Percentiles rank a stretch among this genome's conserved stretches.
Evolutionary conservation across 306 rosid species (phyloP).

Genomic region (Cicer cuneatum): DNA sequence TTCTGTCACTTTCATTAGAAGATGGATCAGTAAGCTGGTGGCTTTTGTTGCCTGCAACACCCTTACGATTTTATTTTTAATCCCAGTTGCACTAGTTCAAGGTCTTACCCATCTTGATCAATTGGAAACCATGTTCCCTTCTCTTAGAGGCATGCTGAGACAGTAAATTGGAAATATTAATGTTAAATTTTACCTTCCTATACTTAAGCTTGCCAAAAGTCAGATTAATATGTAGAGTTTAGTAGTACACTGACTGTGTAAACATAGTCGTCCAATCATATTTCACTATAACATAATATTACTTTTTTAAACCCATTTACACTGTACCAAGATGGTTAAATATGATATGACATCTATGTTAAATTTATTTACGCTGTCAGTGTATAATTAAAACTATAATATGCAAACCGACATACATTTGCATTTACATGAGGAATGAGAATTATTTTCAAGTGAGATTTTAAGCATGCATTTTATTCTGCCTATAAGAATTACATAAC

Average conservation of each 20-base stretch:
- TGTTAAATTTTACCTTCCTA: constrained; percentile 17
- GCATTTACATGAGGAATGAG: neutral
- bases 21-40: constrained; percentile 68
- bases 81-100: constrained; percentile 80
- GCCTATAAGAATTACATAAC: neutral
- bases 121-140: constrained; percentile 74
- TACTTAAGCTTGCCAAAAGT: neutral
- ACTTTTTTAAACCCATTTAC: neutral
- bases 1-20: constrained; percentile 62
- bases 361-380: neutral
- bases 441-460: neutral
- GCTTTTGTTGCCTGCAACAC: constrained; percentile 59
- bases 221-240: neutral
- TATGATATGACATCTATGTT: neutral
- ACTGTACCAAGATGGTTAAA: neutral
- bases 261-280: neutral
- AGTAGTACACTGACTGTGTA: neutral
- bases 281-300: neutral
- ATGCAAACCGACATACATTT: neutral
- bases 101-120: constrained; percentile 74
- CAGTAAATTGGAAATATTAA: constrained; percentile 59
- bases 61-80: constrained; percentile 70
- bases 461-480: neutral
- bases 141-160: constrained; percentile 57
- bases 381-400: neutral